Evolutionary conservation across 345 rosid species (phyloP), one percentile per base, ranked within the genome.

Genomic region (Salix arbutifolia): DNA sequence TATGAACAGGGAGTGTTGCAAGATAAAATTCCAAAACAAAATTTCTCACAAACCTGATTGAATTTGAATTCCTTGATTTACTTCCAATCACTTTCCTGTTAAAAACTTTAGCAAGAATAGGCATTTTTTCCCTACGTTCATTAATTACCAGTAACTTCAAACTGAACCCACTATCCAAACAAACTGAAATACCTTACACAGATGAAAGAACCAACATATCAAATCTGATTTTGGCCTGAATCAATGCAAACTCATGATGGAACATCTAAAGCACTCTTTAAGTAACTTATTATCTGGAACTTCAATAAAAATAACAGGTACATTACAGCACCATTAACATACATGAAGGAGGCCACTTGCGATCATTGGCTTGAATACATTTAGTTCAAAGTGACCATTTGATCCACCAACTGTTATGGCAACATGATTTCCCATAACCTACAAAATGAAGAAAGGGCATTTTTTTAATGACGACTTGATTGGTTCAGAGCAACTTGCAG

Each of bases 351-450:
- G 96, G 70, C 89, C 89, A 71, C 87, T 90, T 28, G 99, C 99
- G 44, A 95, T 91, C 98, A 95, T 90, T 50, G 98, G 98, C 89
- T 95, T 95, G 92, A 88, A 95, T 25, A 95, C 99, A 79, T 95
- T 95, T 71, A 93, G 75, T 67, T 95, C 99, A 74, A 95, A 95
- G 81, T 95, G 99, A 68, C 99, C 99, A 86, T 90, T 95, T 76
- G 98, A 88, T 74, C 99, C 97, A 77, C 98, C 98, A 80, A 95
- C 89, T 37, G 98, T 88, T 69, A 95, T 81, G 13, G 93, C 97
- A 18, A 91, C 93, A 81, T 93, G 94, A 87, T 95, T 95, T 72
- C 99, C 99, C 91, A 95, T 89, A 78, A 95, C 96, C 98, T 95
- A 80, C 83, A 82, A 79, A 48, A 67, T 31, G 65, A 83, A 66